phyloP scores from a whole-genome alignment of 148 eudicot genomes.

The Rhododendron henanense region DNA sequence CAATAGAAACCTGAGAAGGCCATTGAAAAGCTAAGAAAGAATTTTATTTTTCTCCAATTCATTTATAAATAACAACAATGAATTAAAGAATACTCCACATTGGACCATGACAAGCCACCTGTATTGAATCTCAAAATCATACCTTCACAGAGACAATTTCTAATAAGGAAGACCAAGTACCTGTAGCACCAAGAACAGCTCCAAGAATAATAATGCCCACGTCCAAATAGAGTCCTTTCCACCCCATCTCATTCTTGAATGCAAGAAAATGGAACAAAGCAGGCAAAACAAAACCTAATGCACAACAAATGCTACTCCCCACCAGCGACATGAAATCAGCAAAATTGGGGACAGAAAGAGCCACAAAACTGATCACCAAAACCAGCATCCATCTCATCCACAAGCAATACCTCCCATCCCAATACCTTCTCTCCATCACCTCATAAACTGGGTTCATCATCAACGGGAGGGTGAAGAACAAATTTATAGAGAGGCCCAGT shows the following conservation, averaged over 20 bases:
- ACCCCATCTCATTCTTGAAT: constrained; percentile 52
- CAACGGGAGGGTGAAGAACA: constrained; percentile 61
- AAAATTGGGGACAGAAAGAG: constrained; percentile 70
- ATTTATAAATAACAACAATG: not conserved
- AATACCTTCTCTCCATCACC: constrained; percentile 65
- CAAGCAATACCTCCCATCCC: constrained; percentile 53
- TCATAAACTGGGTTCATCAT: constrained; percentile 81
- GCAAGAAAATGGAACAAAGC: constrained; percentile 62
- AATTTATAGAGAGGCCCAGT: constrained; percentile 49
- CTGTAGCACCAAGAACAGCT: constrained; percentile 43
- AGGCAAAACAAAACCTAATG: constrained; percentile 80
- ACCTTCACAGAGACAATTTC: constrained; percentile 51
- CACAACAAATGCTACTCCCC: constrained; percentile 79
- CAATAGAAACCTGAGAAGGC: not conserved
- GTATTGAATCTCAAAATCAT: constrained; percentile 12
- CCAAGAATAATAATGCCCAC: constrained; percentile 50
- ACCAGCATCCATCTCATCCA: constrained; percentile 74
- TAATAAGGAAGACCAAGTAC: constrained; percentile 58
- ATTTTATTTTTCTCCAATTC: not conserved
- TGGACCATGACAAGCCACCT: too few species aligned
- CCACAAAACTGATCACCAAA: constrained; percentile 50
- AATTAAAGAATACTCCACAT: not conserved
- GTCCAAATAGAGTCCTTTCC: constrained; percentile 34
- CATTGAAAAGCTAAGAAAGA: not conserved
- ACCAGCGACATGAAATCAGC: constrained; percentile 83